phyloP scores from a whole-genome alignment of 768 basidiomycete genomes.

The Plicaturopsis crispa region DNA sequence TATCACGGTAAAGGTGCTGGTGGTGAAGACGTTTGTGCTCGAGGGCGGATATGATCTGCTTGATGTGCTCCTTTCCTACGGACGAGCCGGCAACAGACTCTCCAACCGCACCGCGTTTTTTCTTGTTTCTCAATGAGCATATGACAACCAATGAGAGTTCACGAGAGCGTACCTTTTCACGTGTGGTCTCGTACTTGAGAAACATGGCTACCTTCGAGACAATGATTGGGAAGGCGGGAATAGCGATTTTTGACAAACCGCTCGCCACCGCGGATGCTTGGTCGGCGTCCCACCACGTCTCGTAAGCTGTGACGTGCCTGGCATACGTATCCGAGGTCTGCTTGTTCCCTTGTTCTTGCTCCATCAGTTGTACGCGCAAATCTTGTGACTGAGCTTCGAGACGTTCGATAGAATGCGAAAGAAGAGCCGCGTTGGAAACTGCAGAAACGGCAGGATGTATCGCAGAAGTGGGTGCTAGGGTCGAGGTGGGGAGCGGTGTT shows the following conservation, averaged over 20 bases:
- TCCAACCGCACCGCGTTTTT: conserved; percentile 2
- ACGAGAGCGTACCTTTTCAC: conserved; percentile 18
- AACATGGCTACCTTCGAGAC: conserved; percentile 22
- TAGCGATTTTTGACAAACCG: conserved; percentile 3
- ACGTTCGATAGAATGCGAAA: background rate
- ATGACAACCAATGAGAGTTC: background rate
- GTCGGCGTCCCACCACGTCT: conserved; percentile 13
- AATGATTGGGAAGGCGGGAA: conserved; percentile 21
- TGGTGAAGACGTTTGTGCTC: conserved; percentile 14
- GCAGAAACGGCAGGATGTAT: too few species aligned
- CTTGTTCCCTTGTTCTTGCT: conserved; percentile 12
- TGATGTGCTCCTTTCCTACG: conserved; percentile 19
- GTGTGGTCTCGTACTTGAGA: conserved; percentile 19
- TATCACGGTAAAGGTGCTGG: conserved; percentile 13
- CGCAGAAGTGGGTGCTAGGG: too few species aligned
- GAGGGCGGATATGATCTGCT: conserved; percentile 21
- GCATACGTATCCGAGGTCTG: conserved; percentile 16
- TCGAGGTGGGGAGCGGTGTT: too few species aligned
- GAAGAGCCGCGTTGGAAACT: too few species aligned
- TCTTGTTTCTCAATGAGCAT: conserved; percentile 6
- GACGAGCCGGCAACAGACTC: conserved; percentile 12
- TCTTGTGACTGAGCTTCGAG: background rate
- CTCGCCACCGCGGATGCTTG: conserved; percentile 6
- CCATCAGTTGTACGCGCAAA: background rate
- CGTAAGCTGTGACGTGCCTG: conserved; percentile 19